Conservation (phyloP, 2,329 filamentous ascomycete genomes). For the Cladosporium sp. region DNA sequence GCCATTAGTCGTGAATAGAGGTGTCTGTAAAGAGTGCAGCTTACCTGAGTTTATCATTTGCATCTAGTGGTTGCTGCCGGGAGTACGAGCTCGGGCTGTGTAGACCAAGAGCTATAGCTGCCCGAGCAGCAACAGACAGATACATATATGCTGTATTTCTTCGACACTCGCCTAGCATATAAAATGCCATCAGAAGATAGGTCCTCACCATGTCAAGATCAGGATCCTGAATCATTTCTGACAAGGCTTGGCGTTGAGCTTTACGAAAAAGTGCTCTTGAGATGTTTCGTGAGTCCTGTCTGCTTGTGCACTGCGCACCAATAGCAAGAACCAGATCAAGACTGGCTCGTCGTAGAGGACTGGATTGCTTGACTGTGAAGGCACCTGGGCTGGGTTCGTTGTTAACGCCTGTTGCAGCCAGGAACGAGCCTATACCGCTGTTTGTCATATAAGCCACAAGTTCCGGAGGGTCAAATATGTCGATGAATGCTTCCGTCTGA, state of each 20-base stretch:
- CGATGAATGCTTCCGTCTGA: conserved; percentile 40
- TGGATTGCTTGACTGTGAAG: conserved; percentile 30
- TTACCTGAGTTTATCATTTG: conserved; percentile 15
- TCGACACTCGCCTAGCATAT: conserved; percentile 56
- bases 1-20: conserved; percentile 17
- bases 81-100: conserved; percentile 34
- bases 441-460: conserved; percentile 17
- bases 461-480: conserved; percentile 29
- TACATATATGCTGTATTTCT: conserved; percentile 62
- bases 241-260: conserved; percentile 47
- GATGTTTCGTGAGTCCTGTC: conserved; percentile 15
- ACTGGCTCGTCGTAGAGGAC: conserved; percentile 10
- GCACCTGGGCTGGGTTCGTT: conserved; percentile 26
- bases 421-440: conserved; percentile 17
- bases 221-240: conserved; percentile 51
- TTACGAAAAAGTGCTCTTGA: conserved; percentile 44
- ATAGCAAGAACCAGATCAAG: conserved; percentile 47
- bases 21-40: conserved; percentile 11
- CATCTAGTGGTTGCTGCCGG: conserved; percentile 16
- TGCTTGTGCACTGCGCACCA: conserved; percentile 45
- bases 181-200: conserved; percentile 56
- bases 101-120: conserved; percentile 55
- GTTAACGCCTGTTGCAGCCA: conserved; percentile 13
- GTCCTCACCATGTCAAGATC: conserved; percentile 50
- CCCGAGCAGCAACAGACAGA: conserved; percentile 54